These are phyloP conservation scores for Syncephalastrum racemosum DNA, from an alignment of 371 early-diverging fungal species.

Conservation along the genomic window DNA sequence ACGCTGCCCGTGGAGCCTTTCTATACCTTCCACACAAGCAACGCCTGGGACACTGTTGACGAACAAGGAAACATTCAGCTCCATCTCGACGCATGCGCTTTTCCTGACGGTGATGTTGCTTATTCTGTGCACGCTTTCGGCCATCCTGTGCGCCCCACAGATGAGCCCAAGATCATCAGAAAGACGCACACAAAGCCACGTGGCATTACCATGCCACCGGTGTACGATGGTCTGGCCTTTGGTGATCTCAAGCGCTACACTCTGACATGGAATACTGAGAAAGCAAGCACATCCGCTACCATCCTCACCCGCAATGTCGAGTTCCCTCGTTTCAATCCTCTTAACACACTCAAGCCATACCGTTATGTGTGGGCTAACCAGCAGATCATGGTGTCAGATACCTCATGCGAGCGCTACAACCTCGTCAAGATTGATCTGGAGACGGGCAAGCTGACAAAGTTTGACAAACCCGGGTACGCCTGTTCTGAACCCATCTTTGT, in stretches of 20 bases:
- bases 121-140: conserved; percentile 29
- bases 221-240: conserved; percentile 16
- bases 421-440: conserved; percentile 49
- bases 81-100: conserved; percentile 31
- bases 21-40: conserved; percentile 56
- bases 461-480: conserved; percentile 32
- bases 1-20: conserved; percentile 46
- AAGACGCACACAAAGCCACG: conserved; percentile 8
- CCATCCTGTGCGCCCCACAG: conserved; percentile 10
- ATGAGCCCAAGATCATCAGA: conserved; percentile 1
- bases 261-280: conserved; percentile 14
- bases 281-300: conserved; percentile 14
- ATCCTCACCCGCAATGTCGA: conserved; percentile 44
- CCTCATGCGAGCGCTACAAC: conserved; percentile 9
- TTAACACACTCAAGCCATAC: conserved; percentile 20
- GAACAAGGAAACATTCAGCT: conserved; percentile 27
- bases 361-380: conserved; percentile 52
- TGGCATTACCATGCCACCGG: conserved; percentile 18
- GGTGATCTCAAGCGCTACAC: conserved; percentile 29
- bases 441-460: conserved; percentile 12
- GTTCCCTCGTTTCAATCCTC: conserved; percentile 35
- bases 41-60: conserved; percentile 47
- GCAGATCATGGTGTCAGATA: conserved; percentile 6
- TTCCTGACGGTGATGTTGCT: conserved; percentile 31
- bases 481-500: conserved; percentile 72